Percentiles rank a stretch among this genome's conserved stretches.
Conservation (phyloP, 352 stramenopile species). For the Pythium catenulatum region DNA sequence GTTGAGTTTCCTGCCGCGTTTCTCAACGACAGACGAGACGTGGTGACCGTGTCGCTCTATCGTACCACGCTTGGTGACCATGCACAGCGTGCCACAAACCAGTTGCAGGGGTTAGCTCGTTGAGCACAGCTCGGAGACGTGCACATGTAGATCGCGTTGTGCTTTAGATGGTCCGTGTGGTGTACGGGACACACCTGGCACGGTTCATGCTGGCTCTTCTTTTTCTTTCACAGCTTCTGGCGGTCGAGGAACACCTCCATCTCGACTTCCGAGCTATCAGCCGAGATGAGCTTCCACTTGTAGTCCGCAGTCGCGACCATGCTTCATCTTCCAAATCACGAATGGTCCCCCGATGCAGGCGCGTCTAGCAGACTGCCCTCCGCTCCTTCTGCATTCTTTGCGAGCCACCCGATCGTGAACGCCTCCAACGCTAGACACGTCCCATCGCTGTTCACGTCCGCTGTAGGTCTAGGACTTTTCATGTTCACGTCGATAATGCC, state of each 20-base stretch:
- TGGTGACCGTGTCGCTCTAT: not conserved
- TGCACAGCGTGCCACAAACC: not conserved
- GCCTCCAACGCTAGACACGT: too few species aligned
- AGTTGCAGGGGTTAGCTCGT: not conserved
- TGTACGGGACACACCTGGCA: not conserved
- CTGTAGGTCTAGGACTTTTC: too few species aligned
- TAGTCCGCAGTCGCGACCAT: not conserved
- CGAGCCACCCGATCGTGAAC: too few species aligned
- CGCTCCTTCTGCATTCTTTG: too few species aligned
- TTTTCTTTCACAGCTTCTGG: constrained; percentile 10
- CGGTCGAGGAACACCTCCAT: constrained; percentile 20
- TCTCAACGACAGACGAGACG: not conserved
- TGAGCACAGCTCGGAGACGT: not conserved
- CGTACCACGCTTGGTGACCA: not conserved
- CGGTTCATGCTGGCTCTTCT: not conserved
- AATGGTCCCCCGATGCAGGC: too few species aligned
- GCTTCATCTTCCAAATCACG: too few species aligned
- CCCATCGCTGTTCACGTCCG: too few species aligned
- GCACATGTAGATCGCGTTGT: constrained; percentile 25
- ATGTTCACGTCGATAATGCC: too few species aligned
- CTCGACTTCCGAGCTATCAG: constrained; percentile 9
- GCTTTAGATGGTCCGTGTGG: not conserved
- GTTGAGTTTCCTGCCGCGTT: not conserved
- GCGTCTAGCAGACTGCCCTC: too few species aligned
- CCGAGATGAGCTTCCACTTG: not conserved